Evolutionary conservation across 1,284 basidiomycete species (phyloP), one percentile per base, ranked within the genome.

Genomic region (Naganishia sp.): DNA sequence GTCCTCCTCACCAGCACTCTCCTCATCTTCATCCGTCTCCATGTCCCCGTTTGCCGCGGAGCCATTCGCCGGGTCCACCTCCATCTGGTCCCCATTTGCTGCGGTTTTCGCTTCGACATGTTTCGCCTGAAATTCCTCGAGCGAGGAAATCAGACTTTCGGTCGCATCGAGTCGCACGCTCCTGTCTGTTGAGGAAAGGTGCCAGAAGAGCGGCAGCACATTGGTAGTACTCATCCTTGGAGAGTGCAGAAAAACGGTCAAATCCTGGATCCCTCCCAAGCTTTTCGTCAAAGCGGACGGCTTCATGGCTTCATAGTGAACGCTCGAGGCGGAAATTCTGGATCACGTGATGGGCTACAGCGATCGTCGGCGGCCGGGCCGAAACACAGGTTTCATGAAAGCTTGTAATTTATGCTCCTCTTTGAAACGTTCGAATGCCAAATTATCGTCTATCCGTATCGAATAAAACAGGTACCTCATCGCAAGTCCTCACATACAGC

Each of bases 131-230:
- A 94, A 93, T 70, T 87, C 85, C 78, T 92, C 87, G 67, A 97
- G 85, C 18, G 90, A 83, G 31, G 82, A 81, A 67, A 97, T 81
- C 43, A 98, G 88, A 76, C 92, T 89, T 47, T 90, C 86, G 0
- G 94, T 94, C 9, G 94, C 90, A 72, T 88, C 86, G 41, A 97
- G 75, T 6, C 94, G 87, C 66, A 90, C 88, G 65, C 88, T 86
- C 77, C 87, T 90, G 43, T 85, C 86, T 3, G 86, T 82, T 3
- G 90, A 92, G n/a, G 94, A 93, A 54, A 97, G 83, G 77, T 93
- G 84, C 94, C 94, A 97, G 84, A 94, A 97, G 55, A 96, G 85
- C 43, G 91, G 89, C 63, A 97, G 85, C 51, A 80, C 76, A 72
- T 80, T 80, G 39, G 77, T 75, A n/a, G 77, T 69, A 75, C 76